A percentile compares a stretch with the other conserved stretches of the same genome.
Conservation (phyloP, 176 grass and related monocot species). For the Elymus sibiricus region DNA sequence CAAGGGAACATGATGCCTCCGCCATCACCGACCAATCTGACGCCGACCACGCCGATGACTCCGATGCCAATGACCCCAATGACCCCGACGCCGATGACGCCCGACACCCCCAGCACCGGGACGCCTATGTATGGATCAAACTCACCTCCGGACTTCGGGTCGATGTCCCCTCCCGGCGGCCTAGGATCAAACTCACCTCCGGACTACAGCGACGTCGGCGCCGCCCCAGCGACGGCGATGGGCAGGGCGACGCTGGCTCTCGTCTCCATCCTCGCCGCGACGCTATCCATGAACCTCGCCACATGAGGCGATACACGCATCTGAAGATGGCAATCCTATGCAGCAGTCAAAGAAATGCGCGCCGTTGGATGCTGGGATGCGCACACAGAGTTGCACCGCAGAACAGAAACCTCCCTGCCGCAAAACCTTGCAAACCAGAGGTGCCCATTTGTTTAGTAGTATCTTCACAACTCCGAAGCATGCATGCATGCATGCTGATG, state of each 20-base stretch:
- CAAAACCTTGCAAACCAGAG: constrained; percentile 10
- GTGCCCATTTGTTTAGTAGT: constrained; percentile 19
- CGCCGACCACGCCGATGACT: neutral
- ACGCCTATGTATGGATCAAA: constrained; percentile 32
- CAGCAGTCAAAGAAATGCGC: constrained; percentile 8
- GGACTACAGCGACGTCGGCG: constrained; percentile 47
- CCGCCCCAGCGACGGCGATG: constrained; percentile 2
- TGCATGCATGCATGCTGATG: constrained; percentile 5
- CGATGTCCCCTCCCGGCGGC: constrained; percentile 23
- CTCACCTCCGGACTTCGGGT: constrained; percentile 35
- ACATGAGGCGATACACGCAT: neutral
- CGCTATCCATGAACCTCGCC: constrained; percentile 21
- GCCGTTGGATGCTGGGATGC: constrained; percentile 18
- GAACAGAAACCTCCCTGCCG: neutral
- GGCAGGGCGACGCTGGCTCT: constrained; percentile 3
- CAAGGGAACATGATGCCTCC: constrained; percentile 39
- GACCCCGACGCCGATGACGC: constrained; percentile 19
- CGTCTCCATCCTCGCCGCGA: constrained; percentile 26
- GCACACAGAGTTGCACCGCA: neutral
- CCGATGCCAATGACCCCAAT: constrained; percentile 14
- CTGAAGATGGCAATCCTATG: constrained; percentile 1
- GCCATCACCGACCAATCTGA: constrained; percentile 30
- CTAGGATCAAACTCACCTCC: constrained; percentile 38
- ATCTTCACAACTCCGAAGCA: neutral
- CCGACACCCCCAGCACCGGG: constrained; percentile 23